A percentile compares a stretch with the other conserved stretches of the same genome.
phyloP scores from a whole-genome alignment of 805 yeast genomes.

The Saccharomycopsis capsularis region DNA sequence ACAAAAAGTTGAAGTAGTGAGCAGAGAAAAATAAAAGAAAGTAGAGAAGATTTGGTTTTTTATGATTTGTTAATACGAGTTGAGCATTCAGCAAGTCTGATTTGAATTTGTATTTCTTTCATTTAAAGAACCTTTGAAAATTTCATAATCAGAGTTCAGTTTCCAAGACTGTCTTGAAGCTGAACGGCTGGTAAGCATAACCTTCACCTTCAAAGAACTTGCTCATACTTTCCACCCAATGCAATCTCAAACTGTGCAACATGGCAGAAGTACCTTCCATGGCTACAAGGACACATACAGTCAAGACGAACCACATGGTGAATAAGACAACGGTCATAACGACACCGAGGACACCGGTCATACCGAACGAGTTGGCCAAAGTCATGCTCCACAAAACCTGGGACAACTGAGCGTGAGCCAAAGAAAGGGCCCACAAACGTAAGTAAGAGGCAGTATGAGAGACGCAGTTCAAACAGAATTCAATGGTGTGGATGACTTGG shows the following conservation, averaged over 20 bases:
- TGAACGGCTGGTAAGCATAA: slow-evolving; percentile 80
- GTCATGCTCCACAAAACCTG: slow-evolving; percentile 98
- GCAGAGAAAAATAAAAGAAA: too few species aligned
- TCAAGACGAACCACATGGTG: slow-evolving; percentile 90
- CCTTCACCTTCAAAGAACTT: slow-evolving; percentile 98
- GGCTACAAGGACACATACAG: slow-evolving; percentile 82
- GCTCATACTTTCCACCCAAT: slow-evolving; percentile 99
- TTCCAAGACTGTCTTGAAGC: slow-evolving; percentile 38
- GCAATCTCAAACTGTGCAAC: slow-evolving; percentile 96
- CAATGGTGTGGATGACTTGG: slow-evolving; percentile 96
- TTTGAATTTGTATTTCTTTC: too few species aligned
- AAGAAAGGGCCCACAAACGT: slow-evolving; percentile 93
- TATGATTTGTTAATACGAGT: too few species aligned
- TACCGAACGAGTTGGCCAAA: slow-evolving; percentile 65
- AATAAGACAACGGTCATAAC: slow-evolving; percentile 71
- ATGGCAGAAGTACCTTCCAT: slow-evolving; percentile 99
- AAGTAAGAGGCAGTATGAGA: slow-evolving; percentile 98
- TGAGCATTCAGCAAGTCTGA: too few species aligned
- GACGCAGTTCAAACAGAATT: slow-evolving; percentile 93
- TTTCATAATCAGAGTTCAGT: neutral
- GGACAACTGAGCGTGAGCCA: slow-evolving; percentile 95
- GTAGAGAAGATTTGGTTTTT: too few species aligned
- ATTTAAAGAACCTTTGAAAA: too few species aligned
- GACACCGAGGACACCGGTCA: slow-evolving; percentile 52
- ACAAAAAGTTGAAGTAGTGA: too few species aligned